Evolutionary conservation across 2,329 filamentous ascomycete genomes (phyloP).

Genomic region (Exophiala xenobiotica): DNA sequence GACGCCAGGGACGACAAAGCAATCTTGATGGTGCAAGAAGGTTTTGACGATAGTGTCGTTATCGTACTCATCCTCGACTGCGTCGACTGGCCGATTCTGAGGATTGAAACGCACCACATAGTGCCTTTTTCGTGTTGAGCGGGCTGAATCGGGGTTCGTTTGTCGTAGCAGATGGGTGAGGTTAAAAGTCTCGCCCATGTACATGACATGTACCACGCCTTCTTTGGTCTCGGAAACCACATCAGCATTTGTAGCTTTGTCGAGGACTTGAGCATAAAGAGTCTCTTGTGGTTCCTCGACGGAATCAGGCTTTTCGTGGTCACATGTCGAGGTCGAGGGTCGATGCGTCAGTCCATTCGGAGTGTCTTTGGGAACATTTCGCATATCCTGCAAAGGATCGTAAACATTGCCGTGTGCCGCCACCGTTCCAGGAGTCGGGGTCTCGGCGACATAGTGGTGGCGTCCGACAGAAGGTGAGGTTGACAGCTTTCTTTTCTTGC

Average conservation of each 20-base stretch:
- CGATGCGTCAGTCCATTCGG: slow-evolving; percentile 1
- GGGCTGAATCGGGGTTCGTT: slow-evolving; percentile 21
- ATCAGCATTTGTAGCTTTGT: slow-evolving; percentile 18
- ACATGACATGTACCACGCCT: slow-evolving; percentile 22
- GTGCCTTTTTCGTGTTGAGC: slow-evolving; percentile 17
- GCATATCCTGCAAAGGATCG: slow-evolving; percentile 17
- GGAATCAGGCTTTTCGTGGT: slow-evolving; percentile 14
- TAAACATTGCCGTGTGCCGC: slow-evolving; percentile 17
- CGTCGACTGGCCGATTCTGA: slow-evolving; percentile 18
- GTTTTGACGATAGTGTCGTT: slow-evolving; percentile 23
- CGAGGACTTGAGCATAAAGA: slow-evolving; percentile 22
- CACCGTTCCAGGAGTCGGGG: not conserved
- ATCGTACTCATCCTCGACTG: slow-evolving; percentile 26
- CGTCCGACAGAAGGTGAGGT: slow-evolving; percentile 10
- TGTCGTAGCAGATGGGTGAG: slow-evolving; percentile 28
- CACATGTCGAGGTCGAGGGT: slow-evolving; percentile 8
- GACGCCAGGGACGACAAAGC: slow-evolving; percentile 20
- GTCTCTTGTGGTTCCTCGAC: slow-evolving; percentile 17
- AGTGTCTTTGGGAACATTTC: slow-evolving; percentile 5
- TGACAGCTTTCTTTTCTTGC: slow-evolving; percentile 28
- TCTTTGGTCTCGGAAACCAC: slow-evolving; percentile 13
- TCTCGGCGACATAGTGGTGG: slow-evolving; percentile 10
- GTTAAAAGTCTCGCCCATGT: slow-evolving; percentile 25
- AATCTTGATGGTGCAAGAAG: slow-evolving; percentile 26
- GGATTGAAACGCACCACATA: slow-evolving; percentile 22